These are phyloP conservation scores for Geotrichum fermentans DNA, from an alignment of 1,139 yeast genomes.

Conservation along the genomic window DNA sequence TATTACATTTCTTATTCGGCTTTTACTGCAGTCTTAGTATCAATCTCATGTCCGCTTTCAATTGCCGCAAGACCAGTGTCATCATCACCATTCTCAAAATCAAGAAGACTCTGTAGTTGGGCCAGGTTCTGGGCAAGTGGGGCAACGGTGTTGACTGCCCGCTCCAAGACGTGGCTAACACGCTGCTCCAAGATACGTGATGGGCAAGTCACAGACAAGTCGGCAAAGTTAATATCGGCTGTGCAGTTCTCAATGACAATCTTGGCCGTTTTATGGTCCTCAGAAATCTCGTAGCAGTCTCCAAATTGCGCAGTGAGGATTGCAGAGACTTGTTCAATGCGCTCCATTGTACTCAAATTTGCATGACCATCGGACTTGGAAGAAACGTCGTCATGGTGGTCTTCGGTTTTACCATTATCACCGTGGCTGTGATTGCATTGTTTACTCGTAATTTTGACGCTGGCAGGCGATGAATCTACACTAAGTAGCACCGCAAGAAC, in stretches of 20 bases:
- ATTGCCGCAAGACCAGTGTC: slow-evolving; percentile 43
- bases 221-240: slow-evolving; percentile 63
- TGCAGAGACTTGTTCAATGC: slow-evolving; percentile 58
- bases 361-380: slow-evolving; percentile 33
- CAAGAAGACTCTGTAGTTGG: slow-evolving; percentile 4
- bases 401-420: slow-evolving; percentile 18
- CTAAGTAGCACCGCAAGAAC: slow-evolving; percentile 84
- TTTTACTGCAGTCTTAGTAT: slow-evolving; percentile 38
- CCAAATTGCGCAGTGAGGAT: slow-evolving; percentile 86
- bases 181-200: slow-evolving; percentile 77
- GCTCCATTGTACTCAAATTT: slow-evolving; percentile 42
- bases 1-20: not conserved
- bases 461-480: slow-evolving; percentile 91
- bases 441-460: slow-evolving; percentile 76
- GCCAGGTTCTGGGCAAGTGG: slow-evolving; percentile 49
- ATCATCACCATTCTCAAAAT: slow-evolving; percentile 29
- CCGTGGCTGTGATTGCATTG: slow-evolving; percentile 39
- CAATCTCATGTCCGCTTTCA: too few relatives aligned
- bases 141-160: slow-evolving; percentile 78
- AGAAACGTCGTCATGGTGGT: slow-evolving; percentile 22
- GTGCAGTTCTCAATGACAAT: slow-evolving; percentile 66
- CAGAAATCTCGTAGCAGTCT: slow-evolving; percentile 50
- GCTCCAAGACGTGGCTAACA: slow-evolving; percentile 69
- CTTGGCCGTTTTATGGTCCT: slow-evolving; percentile 46
- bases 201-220: slow-evolving; percentile 63